Conservation (phyloP, 805 yeast species). For the Limtongozyma cylindracea region DNA sequence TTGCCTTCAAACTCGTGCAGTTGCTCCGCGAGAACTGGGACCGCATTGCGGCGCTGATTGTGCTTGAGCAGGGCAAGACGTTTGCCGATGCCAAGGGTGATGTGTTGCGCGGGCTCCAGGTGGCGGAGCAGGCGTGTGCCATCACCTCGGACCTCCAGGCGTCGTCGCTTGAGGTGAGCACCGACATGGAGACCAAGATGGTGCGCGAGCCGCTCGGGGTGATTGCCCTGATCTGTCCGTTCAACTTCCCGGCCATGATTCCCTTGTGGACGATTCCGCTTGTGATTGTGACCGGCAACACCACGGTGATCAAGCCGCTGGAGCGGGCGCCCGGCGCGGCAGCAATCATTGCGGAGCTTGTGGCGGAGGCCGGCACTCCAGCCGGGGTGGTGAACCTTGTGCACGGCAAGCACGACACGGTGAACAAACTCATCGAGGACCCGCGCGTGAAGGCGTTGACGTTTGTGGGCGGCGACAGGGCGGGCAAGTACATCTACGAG, state of each 20-base stretch:
- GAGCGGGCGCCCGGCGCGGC: conserved; percentile 73
- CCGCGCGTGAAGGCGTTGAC: conserved; percentile 56
- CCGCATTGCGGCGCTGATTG: conserved; percentile 30
- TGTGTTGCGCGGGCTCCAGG: conserved; percentile 54
- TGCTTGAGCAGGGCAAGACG: conserved; percentile 25
- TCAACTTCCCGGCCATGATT: conserved; percentile 73
- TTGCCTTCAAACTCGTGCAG: conserved; percentile 42
- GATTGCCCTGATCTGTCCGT: conserved; percentile 55
- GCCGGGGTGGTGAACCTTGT: conserved; percentile 47
- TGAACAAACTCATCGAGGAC: conserved; percentile 42
- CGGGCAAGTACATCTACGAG: conserved; percentile 49
- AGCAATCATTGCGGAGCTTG: conserved; percentile 45
- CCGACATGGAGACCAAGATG: conserved; percentile 59
- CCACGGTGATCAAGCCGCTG: conserved; percentile 28
- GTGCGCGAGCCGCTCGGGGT: conserved; percentile 50
- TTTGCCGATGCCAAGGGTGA: conserved; percentile 52
- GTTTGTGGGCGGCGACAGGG: conserved; percentile 59
- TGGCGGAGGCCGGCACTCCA: conserved; percentile 52
- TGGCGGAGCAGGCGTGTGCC: conserved; percentile 51
- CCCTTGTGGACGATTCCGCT: conserved; percentile 34
- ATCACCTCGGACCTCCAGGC: conserved; percentile 43
- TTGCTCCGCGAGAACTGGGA: conserved; percentile 42
- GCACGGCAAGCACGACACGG: conserved; percentile 54
- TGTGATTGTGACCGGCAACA: conserved; percentile 45
- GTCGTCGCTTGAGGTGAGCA: conserved; percentile 35